Evolutionary conservation across 306 rosid genomes (phyloP).

Genomic region (Cicer chorassanicum): DNA sequence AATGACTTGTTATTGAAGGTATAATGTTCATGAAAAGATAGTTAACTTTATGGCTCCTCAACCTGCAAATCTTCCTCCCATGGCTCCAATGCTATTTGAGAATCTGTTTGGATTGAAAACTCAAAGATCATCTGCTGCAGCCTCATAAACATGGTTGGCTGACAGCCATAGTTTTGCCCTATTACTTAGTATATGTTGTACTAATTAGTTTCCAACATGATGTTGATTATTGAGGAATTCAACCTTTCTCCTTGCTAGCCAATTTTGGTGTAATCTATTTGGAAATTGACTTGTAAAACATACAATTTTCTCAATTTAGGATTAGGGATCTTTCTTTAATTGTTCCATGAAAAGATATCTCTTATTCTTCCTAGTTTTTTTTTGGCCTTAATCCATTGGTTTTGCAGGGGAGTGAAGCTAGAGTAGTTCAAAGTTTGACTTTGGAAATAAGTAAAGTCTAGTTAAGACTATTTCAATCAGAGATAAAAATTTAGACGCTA

Average conservation of each 20-base stretch:
- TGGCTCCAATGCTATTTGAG: conserved; percentile 67
- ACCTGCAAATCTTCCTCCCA: conserved; percentile 58
- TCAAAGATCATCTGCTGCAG: conserved; percentile 50
- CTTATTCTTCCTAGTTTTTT: background rate
- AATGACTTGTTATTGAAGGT: conserved; percentile 55
- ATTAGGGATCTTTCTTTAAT: background rate
- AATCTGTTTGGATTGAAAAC: conserved; percentile 75
- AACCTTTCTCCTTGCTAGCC: background rate
- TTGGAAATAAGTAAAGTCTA: too few species aligned
- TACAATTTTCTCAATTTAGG: background rate
- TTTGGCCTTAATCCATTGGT: too few species aligned
- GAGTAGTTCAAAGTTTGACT: too few species aligned
- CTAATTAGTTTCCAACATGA: conserved; percentile 22
- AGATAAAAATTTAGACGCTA: too few species aligned
- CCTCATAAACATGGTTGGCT: conserved; percentile 41
- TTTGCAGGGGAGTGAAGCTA: too few species aligned
- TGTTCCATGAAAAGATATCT: background rate
- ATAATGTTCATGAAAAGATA: conserved; percentile 83
- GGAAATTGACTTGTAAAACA: background rate
- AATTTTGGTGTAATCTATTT: conserved; percentile 23
- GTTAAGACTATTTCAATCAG: too few species aligned
- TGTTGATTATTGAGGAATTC: conserved; percentile 35
- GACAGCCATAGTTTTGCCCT: conserved; percentile 33
- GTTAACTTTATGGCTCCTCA: conserved; percentile 80
- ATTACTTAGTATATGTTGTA: conserved; percentile 20